Conservation (phyloP, 1,284 basidiomycete genomes). For the Wallemia hederae region DNA sequence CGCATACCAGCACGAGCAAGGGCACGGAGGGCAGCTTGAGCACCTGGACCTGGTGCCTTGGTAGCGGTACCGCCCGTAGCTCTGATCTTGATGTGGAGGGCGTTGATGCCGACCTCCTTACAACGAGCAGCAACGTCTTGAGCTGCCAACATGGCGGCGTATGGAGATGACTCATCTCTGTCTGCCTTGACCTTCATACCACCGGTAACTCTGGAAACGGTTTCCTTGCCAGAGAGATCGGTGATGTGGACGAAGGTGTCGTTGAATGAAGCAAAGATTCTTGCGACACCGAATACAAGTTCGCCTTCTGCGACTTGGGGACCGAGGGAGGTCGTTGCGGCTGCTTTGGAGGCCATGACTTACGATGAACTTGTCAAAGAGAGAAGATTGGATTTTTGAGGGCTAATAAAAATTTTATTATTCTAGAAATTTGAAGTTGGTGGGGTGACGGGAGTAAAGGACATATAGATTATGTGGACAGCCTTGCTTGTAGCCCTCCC, state of each 20-base stretch:
- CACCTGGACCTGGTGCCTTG: constrained; percentile 95
- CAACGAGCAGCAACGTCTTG: constrained; percentile 89
- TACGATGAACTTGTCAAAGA: constrained; percentile 10
- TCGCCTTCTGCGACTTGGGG: constrained; percentile 85
- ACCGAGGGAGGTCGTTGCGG: constrained; percentile 56
- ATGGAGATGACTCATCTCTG: constrained; percentile 96
- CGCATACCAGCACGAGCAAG: constrained; percentile 96
- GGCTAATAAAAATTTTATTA: background rate
- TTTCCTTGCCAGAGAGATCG: constrained; percentile 96
- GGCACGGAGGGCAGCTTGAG: constrained; percentile 89
- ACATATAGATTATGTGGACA: too few species aligned
- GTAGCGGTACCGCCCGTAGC: constrained; percentile 96
- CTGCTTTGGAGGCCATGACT: constrained; percentile 44
- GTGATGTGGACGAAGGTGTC: constrained; percentile 99
- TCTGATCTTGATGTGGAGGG: constrained; percentile 88
- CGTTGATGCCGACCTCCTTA: constrained; percentile 95
- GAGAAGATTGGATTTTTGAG: background rate
- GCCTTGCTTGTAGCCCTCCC: too few species aligned
- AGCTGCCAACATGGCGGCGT: constrained; percentile 97
- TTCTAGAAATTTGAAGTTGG: too few species aligned
- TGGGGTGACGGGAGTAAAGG: too few species aligned
- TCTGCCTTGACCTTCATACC: constrained; percentile 99
- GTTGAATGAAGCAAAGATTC: constrained; percentile 96
- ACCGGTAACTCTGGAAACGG: constrained; percentile 93
- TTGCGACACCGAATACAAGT: constrained; percentile 79